Base-by-base conservation (phyloP, 768 basidiomycete genomes). In the Harrya chromipes region DNA sequence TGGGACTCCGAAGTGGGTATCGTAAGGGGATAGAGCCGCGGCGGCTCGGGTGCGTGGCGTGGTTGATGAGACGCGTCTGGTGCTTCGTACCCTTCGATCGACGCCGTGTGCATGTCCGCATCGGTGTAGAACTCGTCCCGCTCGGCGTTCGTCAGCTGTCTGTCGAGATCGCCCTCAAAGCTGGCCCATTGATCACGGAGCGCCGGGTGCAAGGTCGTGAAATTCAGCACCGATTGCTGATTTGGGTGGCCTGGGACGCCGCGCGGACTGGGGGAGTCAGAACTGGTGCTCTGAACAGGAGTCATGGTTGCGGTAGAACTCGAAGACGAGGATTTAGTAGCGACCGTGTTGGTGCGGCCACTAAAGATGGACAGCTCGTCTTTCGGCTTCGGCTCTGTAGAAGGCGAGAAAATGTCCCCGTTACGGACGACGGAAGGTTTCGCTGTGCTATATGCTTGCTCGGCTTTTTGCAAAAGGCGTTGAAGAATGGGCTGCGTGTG, bases 361-460 rank as follows among this genome's bases (percentile, higher is more conserved):
- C 85, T 81, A 64, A 89, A 89, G 21, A 89, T 85, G 6, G 81
- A 78, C 20, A 90, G 67, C 59, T 88, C 86, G 61, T 89, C 87
- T 47, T 81, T 76, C n/a, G 70, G 65, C 34, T 76, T 77, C 21
- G 70, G 67, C 11, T 63, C 53, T 12, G 68, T 54, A 0, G 82
- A 78, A 9, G 77, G 71, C 19, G 74, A 70, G 64, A 87, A 87
- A 24, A 85, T 84, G 66, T 85, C 82, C 23, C 31, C 53, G 54
- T 74, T 75, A 14, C 73, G 75, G 43, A 74, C 69, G 41, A 66
- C 67, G 2, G 73, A 61, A 8, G 78, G 71, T 29, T 75, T 68
- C 6, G 80, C 79, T 26, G 67, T 78, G 55, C 71, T 68, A 56
- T 76, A 80, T 2, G 74, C 68, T 26, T 76, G 64, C 48, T 81